phyloP scores from a whole-genome alignment of 2,329 filamentous ascomycete species.

The Pseudocercospora vitis region DNA sequence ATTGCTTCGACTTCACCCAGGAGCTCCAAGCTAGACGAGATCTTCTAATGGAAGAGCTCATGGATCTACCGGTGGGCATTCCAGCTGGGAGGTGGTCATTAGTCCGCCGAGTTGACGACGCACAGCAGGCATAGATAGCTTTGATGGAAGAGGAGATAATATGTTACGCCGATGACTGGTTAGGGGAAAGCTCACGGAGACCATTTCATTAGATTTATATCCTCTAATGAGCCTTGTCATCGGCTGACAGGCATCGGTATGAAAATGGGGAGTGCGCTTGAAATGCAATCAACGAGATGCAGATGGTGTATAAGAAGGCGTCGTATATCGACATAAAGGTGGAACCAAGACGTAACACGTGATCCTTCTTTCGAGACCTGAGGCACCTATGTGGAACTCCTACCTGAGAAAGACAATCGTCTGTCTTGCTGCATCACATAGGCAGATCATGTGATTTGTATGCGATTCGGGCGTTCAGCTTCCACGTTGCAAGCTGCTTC shows the following conservation, averaged over 20 bases:
- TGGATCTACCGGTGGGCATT: constrained; percentile 11
- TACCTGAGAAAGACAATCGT: no score
- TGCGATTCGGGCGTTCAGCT: no score
- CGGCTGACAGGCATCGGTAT: constrained; percentile 14
- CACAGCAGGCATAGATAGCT: constrained; percentile 2
- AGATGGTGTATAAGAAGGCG: no score
- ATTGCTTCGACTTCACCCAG: constrained; percentile 7
- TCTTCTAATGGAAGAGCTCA: constrained; percentile 15
- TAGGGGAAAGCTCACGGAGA: constrained; percentile 12
- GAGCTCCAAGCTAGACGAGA: constrained; percentile 15
- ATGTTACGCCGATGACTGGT: constrained; percentile 14
- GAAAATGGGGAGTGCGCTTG: constrained; percentile 3
- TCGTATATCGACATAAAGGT: no score
- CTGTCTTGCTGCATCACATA: no score
- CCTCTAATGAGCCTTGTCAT: constrained; percentile 16
- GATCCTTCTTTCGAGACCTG: no score
- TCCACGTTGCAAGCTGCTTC: no score
- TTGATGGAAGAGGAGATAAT: constrained; percentile 15
- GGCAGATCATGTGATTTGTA: no score
- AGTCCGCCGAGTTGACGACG: constrained; percentile 8
- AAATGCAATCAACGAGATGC: no score
- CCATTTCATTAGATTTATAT: constrained; percentile 10
- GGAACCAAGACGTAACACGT: no score
- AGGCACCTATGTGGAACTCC: no score
- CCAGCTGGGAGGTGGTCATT: constrained; percentile 17